These are phyloP conservation scores for Platanthera guangdongensis DNA, from an alignment of 106 monocot species.

Conservation along the genomic window DNA sequence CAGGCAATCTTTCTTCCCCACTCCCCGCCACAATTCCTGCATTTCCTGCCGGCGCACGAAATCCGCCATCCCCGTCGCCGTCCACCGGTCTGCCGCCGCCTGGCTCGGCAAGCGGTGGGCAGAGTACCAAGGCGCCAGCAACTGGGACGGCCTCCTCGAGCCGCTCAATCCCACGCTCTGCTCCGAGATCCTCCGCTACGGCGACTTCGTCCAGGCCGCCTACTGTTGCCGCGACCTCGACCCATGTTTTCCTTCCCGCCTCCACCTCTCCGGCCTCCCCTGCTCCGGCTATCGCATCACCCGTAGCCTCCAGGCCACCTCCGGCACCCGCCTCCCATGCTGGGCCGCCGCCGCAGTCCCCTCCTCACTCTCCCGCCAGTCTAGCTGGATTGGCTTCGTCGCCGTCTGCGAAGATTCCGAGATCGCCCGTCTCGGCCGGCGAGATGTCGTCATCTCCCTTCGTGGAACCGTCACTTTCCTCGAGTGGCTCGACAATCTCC, in stretches of 20 bases:
- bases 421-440: constrained; percentile 50
- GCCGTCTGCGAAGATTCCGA: constrained; percentile 57
- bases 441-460: constrained; percentile 63
- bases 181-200: constrained; percentile 51
- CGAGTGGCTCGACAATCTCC: constrained; percentile 78
- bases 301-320: constrained; percentile 56
- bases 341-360: constrained; percentile 21
- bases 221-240: constrained; percentile 40
- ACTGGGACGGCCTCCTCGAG: constrained; percentile 60
- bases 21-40: no score
- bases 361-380: constrained; percentile 21
- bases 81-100: not conserved
- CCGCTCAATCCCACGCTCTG: constrained; percentile 53
- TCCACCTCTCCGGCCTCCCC: constrained; percentile 16
- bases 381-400: constrained; percentile 69
- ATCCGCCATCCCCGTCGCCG: not conserved
- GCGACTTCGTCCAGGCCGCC: constrained; percentile 35
- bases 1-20: no score
- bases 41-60: not conserved
- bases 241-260: constrained; percentile 22
- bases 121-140: constrained; percentile 30
- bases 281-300: constrained; percentile 42
- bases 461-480: constrained; percentile 71
- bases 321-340: constrained; percentile 29
- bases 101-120: not conserved